Conservation (phyloP, 495 filamentous ascomycete species). For the Lophium mytilinum region DNA sequence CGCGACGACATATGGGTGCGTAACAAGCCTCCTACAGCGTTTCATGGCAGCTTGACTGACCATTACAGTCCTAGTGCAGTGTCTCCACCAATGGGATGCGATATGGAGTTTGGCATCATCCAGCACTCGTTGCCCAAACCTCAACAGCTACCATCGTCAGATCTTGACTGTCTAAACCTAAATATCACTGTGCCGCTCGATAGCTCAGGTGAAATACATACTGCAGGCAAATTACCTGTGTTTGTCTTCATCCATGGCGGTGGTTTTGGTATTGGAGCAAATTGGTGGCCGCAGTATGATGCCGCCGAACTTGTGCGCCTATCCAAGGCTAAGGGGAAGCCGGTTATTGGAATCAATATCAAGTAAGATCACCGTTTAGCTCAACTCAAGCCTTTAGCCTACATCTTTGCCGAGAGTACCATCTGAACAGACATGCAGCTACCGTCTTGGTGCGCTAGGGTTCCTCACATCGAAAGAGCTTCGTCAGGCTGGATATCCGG, state of each 20-base stretch:
- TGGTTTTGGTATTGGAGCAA: constrained; percentile 32
- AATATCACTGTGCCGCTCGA: constrained; percentile 20
- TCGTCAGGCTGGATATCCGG: constrained; percentile 19
- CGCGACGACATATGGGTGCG: constrained; percentile 22
- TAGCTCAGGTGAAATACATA: not conserved
- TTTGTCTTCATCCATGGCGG: constrained; percentile 30
- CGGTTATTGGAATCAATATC: constrained; percentile 16
- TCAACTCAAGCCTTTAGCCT: not conserved
- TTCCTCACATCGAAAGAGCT: constrained; percentile 24
- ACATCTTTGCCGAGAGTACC: no score
- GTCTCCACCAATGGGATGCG: not conserved
- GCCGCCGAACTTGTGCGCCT: constrained; percentile 24
- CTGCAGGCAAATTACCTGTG: constrained; percentile 14
- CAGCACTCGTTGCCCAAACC: constrained; percentile 15
- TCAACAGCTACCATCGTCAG: constrained; percentile 11
- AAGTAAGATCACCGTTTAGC: constrained; percentile 9
- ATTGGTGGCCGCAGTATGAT: constrained; percentile 40
- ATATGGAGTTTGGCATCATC: constrained; percentile 15
- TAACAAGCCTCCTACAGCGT: not conserved
- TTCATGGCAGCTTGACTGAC: not conserved
- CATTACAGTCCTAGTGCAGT: not conserved
- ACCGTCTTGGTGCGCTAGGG: constrained; percentile 22
- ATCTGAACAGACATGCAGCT: constrained; percentile 6
- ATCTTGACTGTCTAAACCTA: constrained; percentile 25
- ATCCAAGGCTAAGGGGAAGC: constrained; percentile 3